Evolutionary conservation across 306 rosid genomes (phyloP).

Genomic region (Fagus crenata): DNA sequence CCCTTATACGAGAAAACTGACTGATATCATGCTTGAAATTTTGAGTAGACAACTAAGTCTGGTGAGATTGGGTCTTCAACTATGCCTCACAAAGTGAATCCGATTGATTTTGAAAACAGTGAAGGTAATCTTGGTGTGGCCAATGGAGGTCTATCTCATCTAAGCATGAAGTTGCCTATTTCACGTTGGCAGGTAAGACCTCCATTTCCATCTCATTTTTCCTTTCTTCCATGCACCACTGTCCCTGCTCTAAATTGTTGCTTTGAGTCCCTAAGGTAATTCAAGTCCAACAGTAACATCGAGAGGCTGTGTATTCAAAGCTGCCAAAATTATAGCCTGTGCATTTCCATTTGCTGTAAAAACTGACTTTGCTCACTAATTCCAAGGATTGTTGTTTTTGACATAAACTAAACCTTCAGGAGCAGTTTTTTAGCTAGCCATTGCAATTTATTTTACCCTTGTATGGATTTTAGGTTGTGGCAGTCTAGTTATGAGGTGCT

Average conservation of each 20-base stretch:
- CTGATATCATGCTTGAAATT: constrained; percentile 5
- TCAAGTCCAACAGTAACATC: constrained; percentile 19
- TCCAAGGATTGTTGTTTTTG: too few relatives aligned
- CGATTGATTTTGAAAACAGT: constrained; percentile 94
- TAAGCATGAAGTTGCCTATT: constrained; percentile 13
- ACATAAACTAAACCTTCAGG: neutral
- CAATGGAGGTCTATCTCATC: constrained; percentile 44
- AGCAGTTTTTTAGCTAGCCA: neutral
- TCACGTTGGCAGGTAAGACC: constrained; percentile 83
- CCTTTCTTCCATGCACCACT: neutral
- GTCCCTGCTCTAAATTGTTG: neutral
- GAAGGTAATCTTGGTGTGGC: constrained; percentile 95
- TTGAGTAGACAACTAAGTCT: constrained; percentile 45
- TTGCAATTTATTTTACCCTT: constrained; percentile 10
- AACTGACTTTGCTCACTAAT: too few relatives aligned
- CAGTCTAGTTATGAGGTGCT: constrained; percentile 17
- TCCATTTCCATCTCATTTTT: constrained; percentile 14
- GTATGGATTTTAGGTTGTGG: constrained; percentile 10
- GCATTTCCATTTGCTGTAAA: neutral
- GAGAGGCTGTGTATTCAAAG: neutral
- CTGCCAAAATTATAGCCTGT: neutral
- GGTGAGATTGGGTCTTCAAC: constrained; percentile 93
- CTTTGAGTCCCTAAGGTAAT: neutral
- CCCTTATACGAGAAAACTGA: constrained; percentile 1
- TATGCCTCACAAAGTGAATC: constrained; percentile 97